These are phyloP conservation scores for Suillus placidus DNA, from an alignment of 768 basidiomycete genomes.

Conservation along the genomic window DNA sequence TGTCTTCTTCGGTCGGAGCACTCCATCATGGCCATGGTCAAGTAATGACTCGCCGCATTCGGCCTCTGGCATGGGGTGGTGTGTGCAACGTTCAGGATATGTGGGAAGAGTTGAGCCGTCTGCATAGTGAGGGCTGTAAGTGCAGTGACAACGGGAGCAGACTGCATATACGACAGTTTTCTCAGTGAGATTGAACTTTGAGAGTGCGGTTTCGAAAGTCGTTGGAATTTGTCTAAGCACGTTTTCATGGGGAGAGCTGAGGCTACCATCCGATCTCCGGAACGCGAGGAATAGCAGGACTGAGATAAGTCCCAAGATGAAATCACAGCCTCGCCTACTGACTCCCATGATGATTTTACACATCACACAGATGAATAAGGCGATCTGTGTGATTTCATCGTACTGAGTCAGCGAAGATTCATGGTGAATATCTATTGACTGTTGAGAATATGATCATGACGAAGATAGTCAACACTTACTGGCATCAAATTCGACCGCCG, in stretches of 20 bases:
- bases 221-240: slow-evolving; percentile 1
- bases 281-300: slow-evolving; percentile 2
- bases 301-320: slow-evolving; percentile 23
- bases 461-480: neutral
- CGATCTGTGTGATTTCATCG: neutral
- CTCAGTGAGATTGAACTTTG: neutral
- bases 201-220: neutral
- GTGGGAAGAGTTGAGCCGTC: neutral
- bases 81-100: slow-evolving; percentile 1
- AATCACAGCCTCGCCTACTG: slow-evolving; percentile 12
- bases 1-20: slow-evolving; percentile 1
- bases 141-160: slow-evolving; percentile 9
- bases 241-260: slow-evolving; percentile 9
- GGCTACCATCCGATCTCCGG: neutral
- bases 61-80: slow-evolving; percentile 1
- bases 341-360: slow-evolving; percentile 21
- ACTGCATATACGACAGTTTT: neutral
- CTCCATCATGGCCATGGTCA: neutral
- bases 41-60: slow-evolving; percentile 7
- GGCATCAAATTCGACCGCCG: neutral
- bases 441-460: neutral
- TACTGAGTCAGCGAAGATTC: neutral
- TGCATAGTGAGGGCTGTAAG: neutral
- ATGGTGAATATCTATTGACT: neutral
- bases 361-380: neutral